Evolutionary conservation across 1,284 basidiomycete genomes (phyloP), one percentile per base, ranked within the genome.

Genomic region (Sanghuangporus sanghuang): DNA sequence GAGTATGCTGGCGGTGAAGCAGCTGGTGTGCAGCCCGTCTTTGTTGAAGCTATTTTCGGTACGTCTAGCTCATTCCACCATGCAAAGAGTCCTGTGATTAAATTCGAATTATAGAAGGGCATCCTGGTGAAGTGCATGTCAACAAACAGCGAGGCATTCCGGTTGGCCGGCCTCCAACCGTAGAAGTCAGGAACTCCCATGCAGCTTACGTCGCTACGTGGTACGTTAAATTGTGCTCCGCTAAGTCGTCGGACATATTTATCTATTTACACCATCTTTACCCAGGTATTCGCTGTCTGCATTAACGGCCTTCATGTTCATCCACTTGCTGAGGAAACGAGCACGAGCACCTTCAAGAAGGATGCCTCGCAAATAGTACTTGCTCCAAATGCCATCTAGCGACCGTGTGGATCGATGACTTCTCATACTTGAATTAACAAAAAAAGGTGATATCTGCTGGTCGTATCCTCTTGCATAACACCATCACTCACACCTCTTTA

Each of bases 191-290:
- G 49, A 99, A 99, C 75, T 88, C 95, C 62, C 96, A 99, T 78
- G 83, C 94, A 8, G 96, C 95, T 6, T 99, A 99, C 74, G 93
- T 96, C 6, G 85, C 91, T 18, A 99, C 96, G 11, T 99, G 96
- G 96, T 95, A 70, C 56, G 80, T 35, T 21, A 9, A 32, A 35
- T 35, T 35, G 49, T 57, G 27, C 21, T 32, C 44, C 32, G 60
- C 58, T 18, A 44, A 64, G 59, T 57, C 59, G 18, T 65, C 52
- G 55, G 32, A 36, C 18, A 36, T 18, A 36, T 55, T 57, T 18
- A 61, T 60, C 23, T 23, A 54, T 11, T 39, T 46, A n/a, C 23
- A 14, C 27, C n/a, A n/a, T n/a, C 32, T 6, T n/a, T 32, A 46
- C 40, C 9, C 66, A 91, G 89, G 89, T 91, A 86, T 75, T 81